Conservation (phyloP, 495 filamentous ascomycete genomes). For the Chaetomidium leptoderma region DNA sequence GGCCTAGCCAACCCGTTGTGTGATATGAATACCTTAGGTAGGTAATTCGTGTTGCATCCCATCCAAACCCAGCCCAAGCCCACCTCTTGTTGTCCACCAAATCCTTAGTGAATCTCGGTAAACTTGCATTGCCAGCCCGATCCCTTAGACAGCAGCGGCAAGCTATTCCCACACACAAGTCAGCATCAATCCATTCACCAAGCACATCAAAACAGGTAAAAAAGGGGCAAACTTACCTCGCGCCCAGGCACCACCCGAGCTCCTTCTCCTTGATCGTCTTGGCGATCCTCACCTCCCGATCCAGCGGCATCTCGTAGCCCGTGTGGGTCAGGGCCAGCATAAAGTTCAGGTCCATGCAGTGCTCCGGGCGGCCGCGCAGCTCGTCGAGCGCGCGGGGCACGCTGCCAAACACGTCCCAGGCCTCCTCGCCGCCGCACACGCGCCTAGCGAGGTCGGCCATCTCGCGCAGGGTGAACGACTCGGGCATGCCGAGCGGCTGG, state of each 20-base stretch:
- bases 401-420: slow-evolving; percentile 73
- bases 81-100: background rate
- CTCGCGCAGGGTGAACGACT: slow-evolving; percentile 85
- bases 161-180: slow-evolving; percentile 28
- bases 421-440: slow-evolving; percentile 71
- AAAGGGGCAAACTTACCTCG: slow-evolving; percentile 59
- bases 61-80: background rate
- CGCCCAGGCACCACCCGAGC: slow-evolving; percentile 95
- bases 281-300: slow-evolving; percentile 91
- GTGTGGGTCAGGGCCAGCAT: slow-evolving; percentile 90
- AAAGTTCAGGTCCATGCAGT: slow-evolving; percentile 92
- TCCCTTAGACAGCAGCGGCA: slow-evolving; percentile 42
- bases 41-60: background rate
- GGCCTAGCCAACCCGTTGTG: too few relatives aligned
- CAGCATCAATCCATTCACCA: slow-evolving; percentile 38
- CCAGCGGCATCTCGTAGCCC: slow-evolving; percentile 96
- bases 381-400: slow-evolving; percentile 71
- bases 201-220: background rate
- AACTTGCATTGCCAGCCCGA: slow-evolving; percentile 51
- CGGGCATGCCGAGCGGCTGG: slow-evolving; percentile 87
- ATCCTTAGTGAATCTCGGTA: slow-evolving; percentile 38
- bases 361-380: slow-evolving; percentile 74
- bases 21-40: background rate
- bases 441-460: slow-evolving; percentile 75
- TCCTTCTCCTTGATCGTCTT: slow-evolving; percentile 99